Percentiles rank a stretch among this genome's conserved stretches.
phyloP scores from a whole-genome alignment of 352 stramenopile species.

The Phytophthora cryptogea region DNA sequence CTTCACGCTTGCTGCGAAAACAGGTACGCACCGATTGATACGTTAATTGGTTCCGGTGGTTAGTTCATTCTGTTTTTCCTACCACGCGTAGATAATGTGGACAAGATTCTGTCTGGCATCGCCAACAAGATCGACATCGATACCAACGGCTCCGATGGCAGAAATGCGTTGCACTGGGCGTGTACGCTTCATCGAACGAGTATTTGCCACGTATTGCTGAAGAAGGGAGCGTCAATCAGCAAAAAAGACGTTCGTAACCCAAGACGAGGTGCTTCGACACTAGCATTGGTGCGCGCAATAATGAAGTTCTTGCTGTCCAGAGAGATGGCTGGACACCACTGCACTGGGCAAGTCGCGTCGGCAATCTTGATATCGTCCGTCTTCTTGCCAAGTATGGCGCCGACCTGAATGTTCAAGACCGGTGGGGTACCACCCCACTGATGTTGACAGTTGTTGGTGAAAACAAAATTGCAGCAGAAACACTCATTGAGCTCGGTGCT shows the following conservation, averaged over 20 bases:
- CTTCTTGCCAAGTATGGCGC: constrained; percentile 79
- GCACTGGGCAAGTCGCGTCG: constrained; percentile 81
- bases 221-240: constrained; percentile 76
- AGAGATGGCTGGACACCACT: constrained; percentile 76
- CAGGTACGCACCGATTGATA: constrained; percentile 8
- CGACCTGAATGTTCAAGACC: constrained; percentile 74
- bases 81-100: constrained; percentile 59
- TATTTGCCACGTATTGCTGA: constrained; percentile 82
- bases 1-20: constrained; percentile 81
- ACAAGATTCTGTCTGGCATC: constrained; percentile 70
- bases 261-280: too few species aligned
- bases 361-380: constrained; percentile 73
- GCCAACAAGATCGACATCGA: constrained; percentile 79
- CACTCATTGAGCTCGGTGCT: constrained; percentile 74
- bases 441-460: constrained; percentile 83
- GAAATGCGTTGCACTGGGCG: constrained; percentile 82
- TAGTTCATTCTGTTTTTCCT: background rate
- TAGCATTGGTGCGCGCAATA: background rate
- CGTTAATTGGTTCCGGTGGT: background rate
- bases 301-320: constrained; percentile 24
- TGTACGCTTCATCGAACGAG: constrained; percentile 76
- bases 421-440: constrained; percentile 76
- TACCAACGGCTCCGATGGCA: constrained; percentile 70
- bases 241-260: constrained; percentile 66
- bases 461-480: constrained; percentile 55